phyloP scores from a whole-genome alignment of 129 eudicot species.

The Arctium lappa region DNA sequence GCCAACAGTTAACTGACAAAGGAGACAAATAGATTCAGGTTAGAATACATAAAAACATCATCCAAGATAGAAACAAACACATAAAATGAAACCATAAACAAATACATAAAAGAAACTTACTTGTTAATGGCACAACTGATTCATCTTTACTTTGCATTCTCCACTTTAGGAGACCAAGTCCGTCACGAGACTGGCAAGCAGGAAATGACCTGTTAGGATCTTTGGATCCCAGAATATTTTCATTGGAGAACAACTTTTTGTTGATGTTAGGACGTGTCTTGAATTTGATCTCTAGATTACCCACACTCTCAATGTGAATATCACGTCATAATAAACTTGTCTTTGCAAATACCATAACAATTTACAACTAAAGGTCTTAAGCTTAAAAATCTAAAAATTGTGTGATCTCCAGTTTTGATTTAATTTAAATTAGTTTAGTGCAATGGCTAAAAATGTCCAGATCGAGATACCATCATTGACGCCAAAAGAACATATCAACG shows the following conservation, averaged over 20 bases:
- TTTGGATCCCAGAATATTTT: constrained; percentile 83
- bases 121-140: constrained; percentile 69
- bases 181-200: constrained; percentile 73
- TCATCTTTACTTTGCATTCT: constrained; percentile 95
- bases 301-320: constrained; percentile 72
- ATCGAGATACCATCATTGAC: background rate
- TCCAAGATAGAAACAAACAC: background rate
- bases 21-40: background rate
- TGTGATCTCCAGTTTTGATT: background rate
- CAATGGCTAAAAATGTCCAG: background rate
- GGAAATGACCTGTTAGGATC: constrained; percentile 94
- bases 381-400: background rate
- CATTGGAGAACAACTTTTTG: constrained; percentile 76
- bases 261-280: constrained; percentile 94
- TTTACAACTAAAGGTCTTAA: background rate
- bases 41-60: constrained; percentile 1
- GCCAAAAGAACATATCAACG: background rate
- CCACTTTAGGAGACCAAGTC: constrained; percentile 82
- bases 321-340: background rate
- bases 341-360: constrained; percentile 17
- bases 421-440: background rate
- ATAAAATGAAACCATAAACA: background rate
- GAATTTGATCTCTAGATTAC: constrained; percentile 68
- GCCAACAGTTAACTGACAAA: constrained; percentile 90
- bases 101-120: constrained; percentile 38